Evolutionary conservation across 495 filamentous ascomycete genomes (phyloP).

Genomic region (Massariosphaeria phaeospora): DNA sequence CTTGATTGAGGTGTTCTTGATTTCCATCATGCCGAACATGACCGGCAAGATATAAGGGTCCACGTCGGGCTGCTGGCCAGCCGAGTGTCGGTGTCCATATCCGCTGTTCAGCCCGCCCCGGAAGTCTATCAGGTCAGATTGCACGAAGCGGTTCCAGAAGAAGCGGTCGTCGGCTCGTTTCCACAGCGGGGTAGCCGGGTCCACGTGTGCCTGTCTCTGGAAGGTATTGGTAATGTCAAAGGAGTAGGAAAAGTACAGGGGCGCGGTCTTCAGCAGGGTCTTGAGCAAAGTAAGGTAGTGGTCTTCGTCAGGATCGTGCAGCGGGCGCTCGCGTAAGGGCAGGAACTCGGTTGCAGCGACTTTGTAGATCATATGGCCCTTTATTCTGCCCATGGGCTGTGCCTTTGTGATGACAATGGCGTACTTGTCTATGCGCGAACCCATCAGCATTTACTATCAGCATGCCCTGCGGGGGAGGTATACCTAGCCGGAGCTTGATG

Average conservation of each 20-base stretch:
- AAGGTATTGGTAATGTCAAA: constrained; percentile 92
- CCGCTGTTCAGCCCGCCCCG: constrained; percentile 45
- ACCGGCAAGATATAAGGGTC: constrained; percentile 94
- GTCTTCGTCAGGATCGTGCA: constrained; percentile 91
- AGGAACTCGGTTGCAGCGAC: constrained; percentile 87
- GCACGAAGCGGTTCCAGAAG: constrained; percentile 95
- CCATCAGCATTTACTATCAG: background rate
- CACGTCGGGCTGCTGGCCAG: constrained; percentile 64
- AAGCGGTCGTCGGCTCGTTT: constrained; percentile 91
- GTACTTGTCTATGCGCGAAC: constrained; percentile 72
- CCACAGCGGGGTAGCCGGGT: constrained; percentile 73
- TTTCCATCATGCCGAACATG: constrained; percentile 90
- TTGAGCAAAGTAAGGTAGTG: constrained; percentile 76
- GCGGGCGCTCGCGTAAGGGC: constrained; percentile 82
- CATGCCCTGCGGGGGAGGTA: background rate
- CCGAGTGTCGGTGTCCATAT: constrained; percentile 37
- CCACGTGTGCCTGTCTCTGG: constrained; percentile 76
- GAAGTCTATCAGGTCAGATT: constrained; percentile 86
- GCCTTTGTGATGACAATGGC: constrained; percentile 94
- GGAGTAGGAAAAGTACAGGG: constrained; percentile 98
- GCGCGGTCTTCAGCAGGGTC: constrained; percentile 68
- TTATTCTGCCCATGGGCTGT: constrained; percentile 80
- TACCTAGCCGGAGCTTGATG: constrained; percentile 84
- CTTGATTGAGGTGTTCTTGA: constrained; percentile 74
- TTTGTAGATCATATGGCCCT: constrained; percentile 91